These are phyloP conservation scores for Amauroascus verrucosus DNA, from an alignment of 2,329 filamentous ascomycete species.

Conservation along the genomic window DNA sequence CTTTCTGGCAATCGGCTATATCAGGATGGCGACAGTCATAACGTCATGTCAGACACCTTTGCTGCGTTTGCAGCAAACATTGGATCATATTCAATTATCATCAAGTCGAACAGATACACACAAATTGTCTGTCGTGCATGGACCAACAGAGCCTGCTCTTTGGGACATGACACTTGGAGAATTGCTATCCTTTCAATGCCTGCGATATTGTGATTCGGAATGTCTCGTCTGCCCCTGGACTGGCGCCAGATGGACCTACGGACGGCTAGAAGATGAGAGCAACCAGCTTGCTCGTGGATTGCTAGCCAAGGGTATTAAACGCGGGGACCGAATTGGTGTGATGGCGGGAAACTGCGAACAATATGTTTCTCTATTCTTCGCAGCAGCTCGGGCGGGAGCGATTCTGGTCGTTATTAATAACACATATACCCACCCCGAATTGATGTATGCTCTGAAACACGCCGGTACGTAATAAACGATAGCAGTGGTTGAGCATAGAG, in stretches of 20 bases:
- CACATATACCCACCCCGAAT: constrained; percentile 65
- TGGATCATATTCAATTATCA: constrained; percentile 19
- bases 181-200: constrained; percentile 59
- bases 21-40: constrained; percentile 8
- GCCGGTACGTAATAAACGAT: constrained; percentile 43
- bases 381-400: constrained; percentile 54
- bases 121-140: constrained; percentile 51
- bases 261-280: constrained; percentile 53
- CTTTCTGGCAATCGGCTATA: neutral
- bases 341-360: constrained; percentile 57
- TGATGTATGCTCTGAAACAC: constrained; percentile 60
- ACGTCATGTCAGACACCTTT: constrained; percentile 16
- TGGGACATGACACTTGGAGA: constrained; percentile 63
- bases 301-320: constrained; percentile 54
- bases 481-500: neutral
- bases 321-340: constrained; percentile 61
- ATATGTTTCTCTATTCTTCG: constrained; percentile 60
- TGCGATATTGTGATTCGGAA: constrained; percentile 55
- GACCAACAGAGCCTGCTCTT: constrained; percentile 57
- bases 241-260: constrained; percentile 61
- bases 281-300: constrained; percentile 55
- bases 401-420: constrained; percentile 72
- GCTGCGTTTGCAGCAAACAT: constrained; percentile 19
- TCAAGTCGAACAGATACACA: constrained; percentile 2
- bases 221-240: constrained; percentile 68